Evolutionary conservation across 2,329 filamentous ascomycete genomes (phyloP), one percentile per base, ranked within the genome.

Genomic region (Colletotrichum trifolii): DNA sequence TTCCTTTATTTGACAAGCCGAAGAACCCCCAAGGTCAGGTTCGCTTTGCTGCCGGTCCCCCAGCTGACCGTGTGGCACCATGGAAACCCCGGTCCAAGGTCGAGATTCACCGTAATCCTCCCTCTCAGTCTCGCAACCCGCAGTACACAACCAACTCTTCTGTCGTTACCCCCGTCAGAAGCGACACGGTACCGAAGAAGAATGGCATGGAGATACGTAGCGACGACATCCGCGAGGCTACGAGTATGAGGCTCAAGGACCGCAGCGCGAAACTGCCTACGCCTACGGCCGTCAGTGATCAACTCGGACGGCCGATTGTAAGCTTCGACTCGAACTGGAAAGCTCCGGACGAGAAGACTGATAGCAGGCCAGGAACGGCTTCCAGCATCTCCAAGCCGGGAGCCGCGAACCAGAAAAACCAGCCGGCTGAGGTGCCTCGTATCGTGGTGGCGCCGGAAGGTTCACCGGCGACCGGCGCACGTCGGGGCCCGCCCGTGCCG

Each of bases 311-410:
- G 75, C 95, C 95, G 68, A 98, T 98, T 83, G 95, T 98, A 84
- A 98, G 95, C 85, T 98, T 98, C 85, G 87, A 97, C 79, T 87
- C 87, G 73, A 87, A 91, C 75, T 97, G 93, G 89, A 91, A 89
- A 83, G 86, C 89, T 74, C 87, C 86, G 75, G 89, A 91, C 76
- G 83, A 86, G 82, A 83, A 82, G 78, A 84, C 91, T 84, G 90
- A 93, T 87, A 79, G 87, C 81, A 91, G 70, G 73, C 75, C 77
- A 81, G 78, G 57, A 56, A 48, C 67, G 55, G 48, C 60, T 50
- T 54, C 35, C 49, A 40, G 63, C 48, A 54, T 33, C 33, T 47
- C 48, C 53, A 47, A 43, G 17, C 17, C 42, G 40, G 42, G 45
- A 53, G 47, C 54, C 33, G 25, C 52, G 43, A 90, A 78, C 82